phyloP scores from a whole-genome alignment of 1,139 yeast species.

The Blastobotrys arbuscula region DNA sequence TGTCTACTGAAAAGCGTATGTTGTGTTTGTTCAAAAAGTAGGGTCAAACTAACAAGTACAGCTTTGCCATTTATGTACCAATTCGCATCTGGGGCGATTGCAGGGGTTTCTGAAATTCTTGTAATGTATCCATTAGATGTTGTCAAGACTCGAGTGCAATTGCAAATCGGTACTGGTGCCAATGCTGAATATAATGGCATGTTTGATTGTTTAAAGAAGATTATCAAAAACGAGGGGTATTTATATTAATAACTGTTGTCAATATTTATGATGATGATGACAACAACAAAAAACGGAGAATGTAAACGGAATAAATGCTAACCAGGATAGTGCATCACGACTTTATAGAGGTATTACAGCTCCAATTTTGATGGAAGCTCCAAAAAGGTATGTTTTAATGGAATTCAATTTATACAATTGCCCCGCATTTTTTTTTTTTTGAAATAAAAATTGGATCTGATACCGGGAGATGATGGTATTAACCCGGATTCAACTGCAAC shows the following conservation, averaged over 20 bases:
- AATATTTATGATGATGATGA: not conserved
- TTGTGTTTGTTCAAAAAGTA: not conserved
- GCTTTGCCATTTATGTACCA: constrained; percentile 83
- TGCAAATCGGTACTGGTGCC: constrained; percentile 54
- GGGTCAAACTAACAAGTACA: not conserved
- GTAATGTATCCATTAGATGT: constrained; percentile 98
- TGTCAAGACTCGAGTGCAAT: constrained; percentile 95
- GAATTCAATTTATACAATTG: not conserved
- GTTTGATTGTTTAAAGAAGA: constrained; percentile 74
- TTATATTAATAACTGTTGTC: not conserved
- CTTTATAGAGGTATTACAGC: constrained; percentile 92
- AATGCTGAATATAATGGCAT: constrained; percentile 76
- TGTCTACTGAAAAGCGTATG: constrained; percentile 21
- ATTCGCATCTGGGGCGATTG: constrained; percentile 91
- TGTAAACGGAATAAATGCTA: not conserved
- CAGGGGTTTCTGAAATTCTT: constrained; percentile 95
- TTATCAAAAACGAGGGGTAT: constrained; percentile 75
- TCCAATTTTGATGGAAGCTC: constrained; percentile 99
- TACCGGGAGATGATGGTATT: too few relatives aligned
- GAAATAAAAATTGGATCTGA: too few relatives aligned
- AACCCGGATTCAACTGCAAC: too few relatives aligned
- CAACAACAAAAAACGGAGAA: not conserved
- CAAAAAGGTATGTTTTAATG: constrained; percentile 46
- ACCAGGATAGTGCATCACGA: constrained; percentile 37
- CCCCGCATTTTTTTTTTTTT: not conserved